Evolutionary conservation across 2,329 filamentous ascomycete species (phyloP), one percentile per base, ranked within the genome.

Genomic region (Chrysosporium keratinophilum): DNA sequence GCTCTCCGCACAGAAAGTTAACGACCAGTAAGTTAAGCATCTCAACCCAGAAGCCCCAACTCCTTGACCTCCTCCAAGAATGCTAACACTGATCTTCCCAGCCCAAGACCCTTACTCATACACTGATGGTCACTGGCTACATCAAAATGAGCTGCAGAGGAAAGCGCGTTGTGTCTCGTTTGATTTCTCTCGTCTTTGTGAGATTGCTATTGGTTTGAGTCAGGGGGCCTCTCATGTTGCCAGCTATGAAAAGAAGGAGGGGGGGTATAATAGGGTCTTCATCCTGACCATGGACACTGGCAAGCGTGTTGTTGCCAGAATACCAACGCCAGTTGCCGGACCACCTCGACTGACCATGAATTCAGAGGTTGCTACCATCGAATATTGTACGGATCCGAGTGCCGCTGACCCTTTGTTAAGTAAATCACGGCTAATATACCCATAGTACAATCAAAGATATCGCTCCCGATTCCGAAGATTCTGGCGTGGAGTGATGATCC

Each of bases 371-470:
- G 73, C 74, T 17, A 76, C 62, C 0, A 49, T 54, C 12, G n/a
- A 20, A 5, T 58, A 56, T 50, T 42, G 47, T 58, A 54, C n/a
- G 50, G 9, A 47, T 70, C 42, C 64, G 67, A 4, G 62, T n/a
- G n/a, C n/a, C n/a, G 61, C 7, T 68, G 72, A 58, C 71, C 71
- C 49, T 71, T 72, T 20, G 68, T 72, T 54, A 64, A 70, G 61
- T 65, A 2, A 33, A 39, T n/a, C n/a, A 28, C 5, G 11, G 2
- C 6, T n/a, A 15, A 28, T 23, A 11, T 35, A 28, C 12, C 34
- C 3, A 56, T 12, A 60, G 15, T 44, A n/a, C 19, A 37, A 39
- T 59, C 20, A 37, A 60, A 9, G 19, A 19, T 42, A 10, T 46
- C 50, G 23, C 57, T 62, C 5, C 61, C 61, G 2, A 37, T 54